Percentiles rank a stretch among this genome's conserved stretches.
Evolutionary conservation across 176 grass and related monocot genomes (phyloP).

Genomic region (Aegilops umbellulata): DNA sequence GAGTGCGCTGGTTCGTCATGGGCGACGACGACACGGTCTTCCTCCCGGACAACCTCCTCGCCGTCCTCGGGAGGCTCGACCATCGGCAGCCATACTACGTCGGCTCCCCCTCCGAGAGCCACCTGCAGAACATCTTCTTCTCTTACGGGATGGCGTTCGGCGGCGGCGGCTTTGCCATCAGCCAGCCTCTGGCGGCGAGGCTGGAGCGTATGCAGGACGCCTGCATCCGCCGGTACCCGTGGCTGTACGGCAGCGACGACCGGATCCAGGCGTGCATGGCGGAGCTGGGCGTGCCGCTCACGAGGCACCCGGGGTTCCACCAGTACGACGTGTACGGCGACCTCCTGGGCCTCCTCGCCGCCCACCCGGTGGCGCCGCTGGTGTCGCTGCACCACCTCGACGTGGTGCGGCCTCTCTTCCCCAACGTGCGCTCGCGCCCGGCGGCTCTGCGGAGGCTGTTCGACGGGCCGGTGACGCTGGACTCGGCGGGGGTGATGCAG

Average conservation of each 20-base stretch:
- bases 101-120: constrained; percentile 68
- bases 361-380: constrained; percentile 59
- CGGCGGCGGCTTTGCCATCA: constrained; percentile 75
- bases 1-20: constrained; percentile 73
- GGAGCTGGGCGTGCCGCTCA: constrained; percentile 64
- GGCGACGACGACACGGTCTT: constrained; percentile 83
- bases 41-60: constrained; percentile 57
- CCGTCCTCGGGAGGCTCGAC: constrained; percentile 52
- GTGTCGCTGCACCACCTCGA: constrained; percentile 76
- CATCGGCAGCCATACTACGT: constrained; percentile 74
- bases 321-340: constrained; percentile 76
- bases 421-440: constrained; percentile 20
- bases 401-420: constrained; percentile 67
- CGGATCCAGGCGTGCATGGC: constrained; percentile 86
- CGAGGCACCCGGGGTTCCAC: constrained; percentile 65
- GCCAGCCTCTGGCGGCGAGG: constrained; percentile 51
- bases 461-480: constrained; percentile 52
- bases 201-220: constrained; percentile 56
- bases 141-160: constrained; percentile 75
- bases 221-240: constrained; percentile 62
- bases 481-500: constrained; percentile 57
- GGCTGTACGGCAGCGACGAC: constrained; percentile 67
- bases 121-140: constrained; percentile 74
- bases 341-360: constrained; percentile 66
- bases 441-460: constrained; percentile 53